Percentiles rank a stretch among this genome's conserved stretches.
These are phyloP conservation scores for Chalciporus piperatus DNA, from an alignment of 768 basidiomycete genomes.

Conservation along the genomic window DNA sequence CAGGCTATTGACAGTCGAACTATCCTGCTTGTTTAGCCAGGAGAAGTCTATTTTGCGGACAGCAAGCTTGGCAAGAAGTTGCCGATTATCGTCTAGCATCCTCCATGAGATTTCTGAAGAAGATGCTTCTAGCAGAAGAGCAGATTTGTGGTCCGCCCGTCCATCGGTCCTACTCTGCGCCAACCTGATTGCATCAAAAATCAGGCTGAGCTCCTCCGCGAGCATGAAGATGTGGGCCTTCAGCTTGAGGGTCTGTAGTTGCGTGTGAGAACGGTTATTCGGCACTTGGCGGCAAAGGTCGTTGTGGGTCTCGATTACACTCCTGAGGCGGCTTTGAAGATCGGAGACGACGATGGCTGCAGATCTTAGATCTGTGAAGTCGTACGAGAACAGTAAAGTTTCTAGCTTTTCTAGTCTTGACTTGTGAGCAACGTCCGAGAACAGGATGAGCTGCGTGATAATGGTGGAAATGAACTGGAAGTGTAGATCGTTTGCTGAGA, in stretches of 20 bases:
- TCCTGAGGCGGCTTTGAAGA: constrained; percentile 72
- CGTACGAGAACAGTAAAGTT: constrained; percentile 81
- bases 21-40: constrained; percentile 85
- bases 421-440: constrained; percentile 84
- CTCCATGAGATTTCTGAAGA: constrained; percentile 89
- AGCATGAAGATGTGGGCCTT: constrained; percentile 71
- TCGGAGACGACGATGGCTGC: constrained; percentile 69
- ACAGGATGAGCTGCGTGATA: constrained; percentile 84
- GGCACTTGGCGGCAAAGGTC: constrained; percentile 37
- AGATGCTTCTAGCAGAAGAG: constrained; percentile 74
- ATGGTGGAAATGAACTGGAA: constrained; percentile 85
- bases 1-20: constrained; percentile 77
- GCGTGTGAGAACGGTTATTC: constrained; percentile 37
- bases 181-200: constrained; percentile 84
- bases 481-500: constrained; percentile 78
- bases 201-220: constrained; percentile 73
- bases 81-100: constrained; percentile 74
- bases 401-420: constrained; percentile 75
- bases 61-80: constrained; percentile 83
- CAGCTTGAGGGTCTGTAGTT: constrained; percentile 59
- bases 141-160: constrained; percentile 70
- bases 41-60: constrained; percentile 74
- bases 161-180: constrained; percentile 74
- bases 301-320: constrained; percentile 50
- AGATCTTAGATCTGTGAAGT: constrained; percentile 74